These are phyloP conservation scores for Pleurostoma richardsiae DNA, from an alignment of 2,329 filamentous ascomycete species.

Conservation along the genomic window DNA sequence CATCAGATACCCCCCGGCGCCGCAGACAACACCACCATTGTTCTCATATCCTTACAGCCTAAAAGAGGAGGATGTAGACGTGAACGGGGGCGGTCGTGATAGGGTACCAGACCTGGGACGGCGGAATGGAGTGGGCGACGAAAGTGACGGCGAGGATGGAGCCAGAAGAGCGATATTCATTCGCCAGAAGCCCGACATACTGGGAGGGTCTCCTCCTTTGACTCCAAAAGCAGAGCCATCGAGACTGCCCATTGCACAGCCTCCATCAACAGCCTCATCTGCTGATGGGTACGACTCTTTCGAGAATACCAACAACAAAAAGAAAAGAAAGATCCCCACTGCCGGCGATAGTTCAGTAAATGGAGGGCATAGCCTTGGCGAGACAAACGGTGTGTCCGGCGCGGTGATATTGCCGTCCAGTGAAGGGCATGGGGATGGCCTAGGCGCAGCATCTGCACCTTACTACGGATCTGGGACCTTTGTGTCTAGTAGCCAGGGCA, in stretches of 20 bases:
- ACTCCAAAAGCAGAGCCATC: constrained; percentile 38
- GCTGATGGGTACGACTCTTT: constrained; percentile 93
- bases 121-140: constrained; percentile 49
- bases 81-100: constrained; percentile 19
- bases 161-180: constrained; percentile 35
- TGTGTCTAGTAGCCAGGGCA: constrained; percentile 57
- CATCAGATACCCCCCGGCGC: constrained; percentile 76
- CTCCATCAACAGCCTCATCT: constrained; percentile 65
- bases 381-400: constrained; percentile 19
- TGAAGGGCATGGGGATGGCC: constrained; percentile 24
- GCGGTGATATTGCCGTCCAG: constrained; percentile 24
- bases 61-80: constrained; percentile 39
- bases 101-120: constrained; percentile 26
- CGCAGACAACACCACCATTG: constrained; percentile 64
- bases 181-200: constrained; percentile 40
- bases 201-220: constrained; percentile 35
- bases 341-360: constrained; percentile 62
- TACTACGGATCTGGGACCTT: constrained; percentile 44
- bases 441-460: constrained; percentile 20
- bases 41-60: constrained; percentile 68
- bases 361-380: constrained; percentile 31
- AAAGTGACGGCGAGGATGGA: constrained; percentile 58
- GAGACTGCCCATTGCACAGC: constrained; percentile 43
- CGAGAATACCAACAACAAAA: constrained; percentile 98
- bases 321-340: constrained; percentile 96